These are phyloP conservation scores for Dillenia turbinata DNA, from an alignment of 164 flowering plant genomes.

Conservation along the genomic window DNA sequence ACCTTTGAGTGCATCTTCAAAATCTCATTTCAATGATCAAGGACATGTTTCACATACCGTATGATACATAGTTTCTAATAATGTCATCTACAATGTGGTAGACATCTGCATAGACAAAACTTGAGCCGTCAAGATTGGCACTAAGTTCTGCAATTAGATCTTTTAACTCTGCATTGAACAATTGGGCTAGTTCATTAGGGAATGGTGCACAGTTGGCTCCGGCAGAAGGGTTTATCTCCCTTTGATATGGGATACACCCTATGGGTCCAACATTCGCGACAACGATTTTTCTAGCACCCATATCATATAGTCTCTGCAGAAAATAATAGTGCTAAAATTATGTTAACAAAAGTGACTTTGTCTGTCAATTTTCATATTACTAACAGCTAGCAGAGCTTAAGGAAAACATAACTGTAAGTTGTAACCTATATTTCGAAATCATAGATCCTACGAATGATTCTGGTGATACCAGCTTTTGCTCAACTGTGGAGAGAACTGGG, in stretches of 20 bases:
- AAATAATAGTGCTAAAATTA: not conserved
- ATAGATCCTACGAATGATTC: slow-evolving; percentile 38
- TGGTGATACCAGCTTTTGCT: slow-evolving; percentile 39
- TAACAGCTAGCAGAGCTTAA: not conserved
- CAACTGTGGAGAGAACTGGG: slow-evolving; percentile 32
- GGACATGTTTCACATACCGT: slow-evolving; percentile 33
- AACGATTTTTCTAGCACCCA: slow-evolving; percentile 64
- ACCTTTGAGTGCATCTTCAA: no score
- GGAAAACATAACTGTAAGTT: slow-evolving; percentile 48
- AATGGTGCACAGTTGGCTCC: slow-evolving; percentile 41
- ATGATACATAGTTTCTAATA: slow-evolving; percentile 33
- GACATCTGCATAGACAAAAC: slow-evolving; percentile 53
- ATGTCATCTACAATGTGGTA: slow-evolving; percentile 45
- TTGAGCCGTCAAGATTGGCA: slow-evolving; percentile 30
- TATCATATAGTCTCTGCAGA: slow-evolving; percentile 49
- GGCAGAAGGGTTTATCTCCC: slow-evolving; percentile 40
- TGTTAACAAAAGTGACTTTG: no score
- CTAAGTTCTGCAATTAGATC: slow-evolving; percentile 37
- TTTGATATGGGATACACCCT: slow-evolving; percentile 71
- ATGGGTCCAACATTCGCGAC: slow-evolving; percentile 70
- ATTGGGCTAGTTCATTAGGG: slow-evolving; percentile 46
- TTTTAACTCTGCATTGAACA: slow-evolving; percentile 44
- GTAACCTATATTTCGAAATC: slow-evolving; percentile 52
- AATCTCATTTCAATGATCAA: no score
- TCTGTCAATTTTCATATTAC: no score